Base-by-base conservation (phyloP, 106 monocot species). In the Posidonia australis region DNA sequence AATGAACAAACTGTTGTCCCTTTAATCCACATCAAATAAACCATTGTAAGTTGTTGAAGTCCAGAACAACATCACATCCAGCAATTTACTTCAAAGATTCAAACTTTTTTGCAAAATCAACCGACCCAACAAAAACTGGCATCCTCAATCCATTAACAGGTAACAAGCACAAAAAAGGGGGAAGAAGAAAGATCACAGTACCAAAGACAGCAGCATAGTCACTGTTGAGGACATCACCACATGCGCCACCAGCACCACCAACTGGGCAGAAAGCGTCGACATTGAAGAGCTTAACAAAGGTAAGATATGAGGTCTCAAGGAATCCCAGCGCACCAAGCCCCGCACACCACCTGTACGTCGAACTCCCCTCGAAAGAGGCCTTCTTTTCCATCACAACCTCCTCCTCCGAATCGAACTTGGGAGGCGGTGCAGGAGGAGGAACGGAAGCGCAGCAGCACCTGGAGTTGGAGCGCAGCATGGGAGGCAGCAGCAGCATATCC, bases 171-270 rank as follows among this genome's bases (percentile, higher is more conserved):
- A 19, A 14, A 6, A 5, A 49, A 2, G 19, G 19, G 23, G 53
- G 19, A 22, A 21, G 10, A 13, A 24, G 24, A 2, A 11, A 30
- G 10, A 59, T 23, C 18, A 6, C 10, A 45, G 10, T 89, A 89
- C 89, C 94, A 19, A 82, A 94, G 19, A 86, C 78, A 21, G 43
- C 19, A 19, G 96, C 84, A 67, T 87, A 96, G 19, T 83, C 90
- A 48, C 96, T 96, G 59, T 84, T 81, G 53, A 96, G 96, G 5
- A 96, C 90, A 68, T 90, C 87, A 22, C 86, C 76, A 62, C 96
- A 96, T 60, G 77, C 64, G 0, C 77, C 90, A 36, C 41, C 41
- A 5, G 18, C 16, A 4, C 87, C 90, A 11, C 77, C 76, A 51
- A 69, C 56, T n/a, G 90, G 82, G 72, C 96, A 96, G 65, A 96